A percentile compares a stretch with the other conserved stretches of the same genome.
Evolutionary conservation across 768 basidiomycete species (phyloP).

Genomic region (Ramaria sp.): DNA sequence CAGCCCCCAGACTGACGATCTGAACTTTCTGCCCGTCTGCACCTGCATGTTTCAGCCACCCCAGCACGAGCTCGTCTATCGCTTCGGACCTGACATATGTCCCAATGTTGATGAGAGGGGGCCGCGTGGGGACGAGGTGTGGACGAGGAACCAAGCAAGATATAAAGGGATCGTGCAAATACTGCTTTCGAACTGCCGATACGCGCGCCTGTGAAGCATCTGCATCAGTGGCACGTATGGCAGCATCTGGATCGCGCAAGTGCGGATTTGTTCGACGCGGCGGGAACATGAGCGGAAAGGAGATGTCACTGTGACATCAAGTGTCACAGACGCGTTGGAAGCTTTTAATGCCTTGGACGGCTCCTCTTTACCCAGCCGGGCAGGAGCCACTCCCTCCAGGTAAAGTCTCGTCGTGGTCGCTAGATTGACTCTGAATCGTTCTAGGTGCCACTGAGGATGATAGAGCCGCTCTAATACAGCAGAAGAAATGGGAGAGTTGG

Average conservation of each 20-base stretch:
- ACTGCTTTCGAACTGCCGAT: slow-evolving; percentile 76
- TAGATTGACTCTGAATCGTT: background rate
- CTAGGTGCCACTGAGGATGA: slow-evolving; percentile 59
- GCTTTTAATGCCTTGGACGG: slow-evolving; percentile 23
- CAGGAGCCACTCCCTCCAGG: slow-evolving; percentile 85
- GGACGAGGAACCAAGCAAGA: slow-evolving; percentile 54
- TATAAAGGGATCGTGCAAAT: slow-evolving; percentile 70
- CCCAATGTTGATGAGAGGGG: slow-evolving; percentile 92
- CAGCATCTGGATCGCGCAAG: slow-evolving; percentile 37
- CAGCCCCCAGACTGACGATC: slow-evolving; percentile 90
- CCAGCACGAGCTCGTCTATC: slow-evolving; percentile 64
- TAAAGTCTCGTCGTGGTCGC: background rate
- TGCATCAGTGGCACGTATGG: slow-evolving; percentile 67
- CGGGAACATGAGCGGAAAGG: background rate
- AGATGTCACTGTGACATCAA: slow-evolving; percentile 2
- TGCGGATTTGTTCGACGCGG: background rate
- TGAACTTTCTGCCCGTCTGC: slow-evolving; percentile 38
- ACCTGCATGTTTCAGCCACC: slow-evolving; percentile 30
- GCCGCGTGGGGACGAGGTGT: slow-evolving; percentile 43
- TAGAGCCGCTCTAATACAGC: slow-evolving; percentile 48
- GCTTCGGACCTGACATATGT: slow-evolving; percentile 78
- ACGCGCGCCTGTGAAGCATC: slow-evolving; percentile 78
- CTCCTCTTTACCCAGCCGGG: slow-evolving; percentile 75
- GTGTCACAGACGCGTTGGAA: slow-evolving; percentile 1
- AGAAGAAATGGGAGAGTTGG: slow-evolving; percentile 68